Evolutionary conservation across 257 asterid genomes (phyloP).

Genomic region (Mentha longifolia): DNA sequence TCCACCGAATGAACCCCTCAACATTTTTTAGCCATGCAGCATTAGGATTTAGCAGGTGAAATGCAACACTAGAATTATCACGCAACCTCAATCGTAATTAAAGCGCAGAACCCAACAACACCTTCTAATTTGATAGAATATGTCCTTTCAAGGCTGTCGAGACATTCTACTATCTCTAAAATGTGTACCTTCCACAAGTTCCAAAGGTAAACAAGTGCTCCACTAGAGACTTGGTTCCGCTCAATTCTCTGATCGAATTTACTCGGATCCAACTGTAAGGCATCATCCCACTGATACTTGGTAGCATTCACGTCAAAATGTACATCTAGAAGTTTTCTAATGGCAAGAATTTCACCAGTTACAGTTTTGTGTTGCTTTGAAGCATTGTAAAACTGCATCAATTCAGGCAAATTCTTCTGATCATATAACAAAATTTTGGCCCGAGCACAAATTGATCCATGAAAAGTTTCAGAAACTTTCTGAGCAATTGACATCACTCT

Average conservation of each 20-base stretch:
- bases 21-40: conserved; percentile 55
- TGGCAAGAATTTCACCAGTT: conserved; percentile 38
- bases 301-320: conserved; percentile 35
- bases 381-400: conserved; percentile 43
- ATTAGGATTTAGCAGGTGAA: conserved; percentile 44
- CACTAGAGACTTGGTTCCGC: conserved; percentile 38
- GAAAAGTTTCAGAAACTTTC: conserved; percentile 36
- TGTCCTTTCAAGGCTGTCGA: conserved; percentile 34
- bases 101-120: conserved; percentile 39
- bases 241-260: conserved; percentile 31
- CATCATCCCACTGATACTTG: conserved; percentile 46
- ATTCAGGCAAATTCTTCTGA: conserved; percentile 32
- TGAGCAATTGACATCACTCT: conserved; percentile 42
- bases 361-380: conserved; percentile 27
- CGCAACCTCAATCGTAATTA: conserved; percentile 48
- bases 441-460: conserved; percentile 37
- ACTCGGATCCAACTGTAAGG: conserved; percentile 25
- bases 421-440: conserved; percentile 42
- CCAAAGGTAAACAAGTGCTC: conserved; percentile 51
- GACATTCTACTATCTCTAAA: conserved; percentile 39
- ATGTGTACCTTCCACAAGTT: conserved; percentile 38
- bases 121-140: conserved; percentile 20
- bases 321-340: conserved; percentile 50
- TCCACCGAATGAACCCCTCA: conserved; percentile 27
- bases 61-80: conserved; percentile 24